Evolutionary conservation across 2,329 filamentous ascomycete genomes (phyloP), one percentile per base, ranked within the genome.

Genomic region (Hymenoscyphus fructigenus): DNA sequence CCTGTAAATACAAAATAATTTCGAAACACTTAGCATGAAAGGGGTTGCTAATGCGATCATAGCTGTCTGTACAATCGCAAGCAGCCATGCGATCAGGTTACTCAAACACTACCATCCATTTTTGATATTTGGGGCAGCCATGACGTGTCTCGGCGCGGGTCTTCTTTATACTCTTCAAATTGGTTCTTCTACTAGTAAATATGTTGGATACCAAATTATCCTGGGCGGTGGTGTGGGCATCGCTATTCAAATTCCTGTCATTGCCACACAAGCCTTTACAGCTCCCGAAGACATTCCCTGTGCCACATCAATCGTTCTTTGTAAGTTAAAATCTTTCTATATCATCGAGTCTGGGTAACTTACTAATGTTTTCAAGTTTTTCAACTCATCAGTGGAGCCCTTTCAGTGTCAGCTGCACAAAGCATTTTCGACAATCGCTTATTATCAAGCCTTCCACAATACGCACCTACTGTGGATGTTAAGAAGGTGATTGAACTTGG

Each of bases 191-290:
- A 70, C 80, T 2, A 72, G 75, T 12, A 75, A 79, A 36, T 86
- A 84, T 84, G 82, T 86, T 66, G 83, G 84, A 20, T 85, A 82
- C 73, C 84, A 85, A 70, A 80, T 85, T 59, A 69, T 87, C 29
- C 76, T 78, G 28, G 85, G 84, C 36, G 75, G 85, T 5, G 84
- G 84, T 41, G 78, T 83, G 3, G 86, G 86, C 1, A 76, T 83
- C 29, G 83, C 83, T 12, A 84, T 88, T 79, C 75, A 77, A 53
- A 68, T 74, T 36, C 70, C 74, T 10, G 65, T 74, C 34, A 72
- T 76, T 41, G 72, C 74, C n/a, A 70, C 69, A 2, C 72, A 77
- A 68, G 67, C 72, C 5, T 60, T 66, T 23, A 44, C 74, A 15
- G 44, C 55, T 5, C n/a, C 29, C n/a, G 20, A n/a, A 3, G 65